Percentiles rank a stretch among this genome's conserved stretches.
Evolutionary conservation across 139 green algal species (phyloP).

Genomic region (Chlamydomonas schloesseri): DNA sequence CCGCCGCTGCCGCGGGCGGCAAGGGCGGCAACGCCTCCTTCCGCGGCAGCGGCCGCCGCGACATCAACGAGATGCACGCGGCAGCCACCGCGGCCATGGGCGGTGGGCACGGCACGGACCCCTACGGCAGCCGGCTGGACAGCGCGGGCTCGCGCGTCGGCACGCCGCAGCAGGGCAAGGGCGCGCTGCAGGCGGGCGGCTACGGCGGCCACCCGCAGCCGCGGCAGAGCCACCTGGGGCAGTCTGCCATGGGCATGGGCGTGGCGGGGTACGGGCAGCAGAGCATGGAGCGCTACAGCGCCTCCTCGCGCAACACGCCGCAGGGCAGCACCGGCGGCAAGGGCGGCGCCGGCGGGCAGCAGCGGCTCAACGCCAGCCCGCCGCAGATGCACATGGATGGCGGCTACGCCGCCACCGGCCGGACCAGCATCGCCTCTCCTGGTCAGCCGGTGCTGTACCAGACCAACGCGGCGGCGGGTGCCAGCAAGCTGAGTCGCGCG

Average conservation of each 20-base stretch:
- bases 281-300: slow-evolving; percentile 7
- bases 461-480: slow-evolving; percentile 22
- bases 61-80: slow-evolving; percentile 69
- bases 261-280: no score
- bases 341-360: background rate
- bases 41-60: slow-evolving; percentile 62
- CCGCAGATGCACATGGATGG: slow-evolving; percentile 25
- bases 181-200: background rate
- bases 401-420: background rate
- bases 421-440: background rate
- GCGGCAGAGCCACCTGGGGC: slow-evolving; percentile 33
- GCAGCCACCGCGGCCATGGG: slow-evolving; percentile 43
- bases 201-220: slow-evolving; percentile 4
- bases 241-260: background rate
- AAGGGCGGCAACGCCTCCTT: slow-evolving; percentile 46
- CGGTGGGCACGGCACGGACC: background rate
- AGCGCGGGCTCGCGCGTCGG: slow-evolving; percentile 9
- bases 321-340: background rate
- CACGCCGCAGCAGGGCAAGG: slow-evolving; percentile 13
- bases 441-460: slow-evolving; percentile 59
- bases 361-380: slow-evolving; percentile 15
- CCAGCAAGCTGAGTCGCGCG: slow-evolving; percentile 36
- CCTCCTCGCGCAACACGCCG: slow-evolving; percentile 7
- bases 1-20: slow-evolving; percentile 14
- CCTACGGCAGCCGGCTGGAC: slow-evolving; percentile 28